phyloP scores from a whole-genome alignment of 345 rosid species.

The Euclidium syriacum region DNA sequence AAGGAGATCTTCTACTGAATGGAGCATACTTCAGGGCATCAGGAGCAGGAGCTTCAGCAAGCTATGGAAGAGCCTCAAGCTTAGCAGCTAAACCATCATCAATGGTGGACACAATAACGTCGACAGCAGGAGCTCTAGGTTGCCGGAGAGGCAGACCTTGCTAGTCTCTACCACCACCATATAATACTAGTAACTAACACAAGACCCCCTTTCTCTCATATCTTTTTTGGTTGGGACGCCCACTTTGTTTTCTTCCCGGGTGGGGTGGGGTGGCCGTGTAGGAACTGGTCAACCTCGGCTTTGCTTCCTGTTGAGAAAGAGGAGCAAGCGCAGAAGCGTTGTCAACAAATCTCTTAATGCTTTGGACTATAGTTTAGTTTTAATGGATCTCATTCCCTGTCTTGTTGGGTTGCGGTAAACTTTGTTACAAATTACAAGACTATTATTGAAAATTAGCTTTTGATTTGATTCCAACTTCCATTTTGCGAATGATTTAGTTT shows the following conservation, averaged over 20 bases:
- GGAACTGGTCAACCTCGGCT: slow-evolving; percentile 65
- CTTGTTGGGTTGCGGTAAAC: slow-evolving; percentile 1
- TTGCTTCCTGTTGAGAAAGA: slow-evolving; percentile 35
- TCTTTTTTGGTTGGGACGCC: not conserved
- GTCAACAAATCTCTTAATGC: slow-evolving; percentile 20
- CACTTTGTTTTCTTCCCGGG: slow-evolving; percentile 13
- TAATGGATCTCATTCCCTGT: slow-evolving; percentile 25
- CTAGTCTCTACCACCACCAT: slow-evolving; percentile 35
- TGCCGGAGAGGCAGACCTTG: slow-evolving; percentile 59
- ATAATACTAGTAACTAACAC: slow-evolving; percentile 18
- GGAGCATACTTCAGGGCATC: slow-evolving; percentile 91
- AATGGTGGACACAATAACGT: slow-evolving; percentile 66
- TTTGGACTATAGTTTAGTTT: slow-evolving; percentile 27
- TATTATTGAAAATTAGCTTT: slow-evolving; percentile 10
- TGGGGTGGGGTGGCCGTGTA: too few relatives aligned
- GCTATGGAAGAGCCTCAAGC: slow-evolving; percentile 89
- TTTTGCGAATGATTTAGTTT: not conserved
- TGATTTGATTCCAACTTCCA: not conserved
- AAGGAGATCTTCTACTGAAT: slow-evolving; percentile 76
- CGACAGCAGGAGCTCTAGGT: slow-evolving; percentile 64
- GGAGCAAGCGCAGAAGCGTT: slow-evolving; percentile 76
- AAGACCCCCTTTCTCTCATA: slow-evolving; percentile 23
- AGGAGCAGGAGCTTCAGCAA: slow-evolving; percentile 74
- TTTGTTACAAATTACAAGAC: slow-evolving; percentile 15
- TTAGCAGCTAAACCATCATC: slow-evolving; percentile 87